Conservation (phyloP, 2,329 filamentous ascomycete genomes). For the Sclerotinia glacialis region DNA sequence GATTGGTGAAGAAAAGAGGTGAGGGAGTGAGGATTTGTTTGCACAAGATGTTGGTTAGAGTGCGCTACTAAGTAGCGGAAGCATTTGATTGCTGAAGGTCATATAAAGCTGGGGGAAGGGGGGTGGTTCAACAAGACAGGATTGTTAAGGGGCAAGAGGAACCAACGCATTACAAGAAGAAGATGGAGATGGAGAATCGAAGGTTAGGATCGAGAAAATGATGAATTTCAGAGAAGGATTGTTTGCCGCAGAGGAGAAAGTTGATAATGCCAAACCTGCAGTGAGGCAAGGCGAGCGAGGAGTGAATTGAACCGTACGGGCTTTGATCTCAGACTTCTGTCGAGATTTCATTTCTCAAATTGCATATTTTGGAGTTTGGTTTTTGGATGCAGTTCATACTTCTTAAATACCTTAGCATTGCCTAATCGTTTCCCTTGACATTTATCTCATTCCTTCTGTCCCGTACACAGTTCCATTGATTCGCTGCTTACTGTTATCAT, state of each 20-base stretch:
- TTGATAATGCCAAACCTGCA: background rate
- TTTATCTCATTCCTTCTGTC: too few relatives aligned
- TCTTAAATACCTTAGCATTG: too few relatives aligned
- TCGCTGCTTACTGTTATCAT: too few relatives aligned
- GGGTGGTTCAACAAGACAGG: too few relatives aligned
- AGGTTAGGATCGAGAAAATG: too few relatives aligned
- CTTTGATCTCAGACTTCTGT: background rate
- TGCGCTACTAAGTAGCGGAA: background rate
- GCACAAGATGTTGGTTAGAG: background rate
- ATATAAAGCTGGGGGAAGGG: too few relatives aligned
- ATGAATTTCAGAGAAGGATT: too few relatives aligned
- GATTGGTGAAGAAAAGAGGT: background rate
- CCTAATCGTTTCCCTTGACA: too few relatives aligned
- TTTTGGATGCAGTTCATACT: too few relatives aligned
- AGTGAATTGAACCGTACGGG: background rate
- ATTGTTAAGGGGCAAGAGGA: background rate
- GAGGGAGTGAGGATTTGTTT: background rate
- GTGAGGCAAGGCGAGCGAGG: too few relatives aligned
- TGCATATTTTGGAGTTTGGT: background rate
- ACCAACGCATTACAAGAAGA: background rate
- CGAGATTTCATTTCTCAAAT: background rate
- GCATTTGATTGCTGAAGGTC: background rate
- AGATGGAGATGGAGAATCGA: background rate
- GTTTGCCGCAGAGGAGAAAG: too few relatives aligned
- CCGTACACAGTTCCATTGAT: too few relatives aligned